These are phyloP conservation scores for Aspergillus tubingensis DNA, from an alignment of 2,329 filamentous ascomycete species.

Conservation along the genomic window DNA sequence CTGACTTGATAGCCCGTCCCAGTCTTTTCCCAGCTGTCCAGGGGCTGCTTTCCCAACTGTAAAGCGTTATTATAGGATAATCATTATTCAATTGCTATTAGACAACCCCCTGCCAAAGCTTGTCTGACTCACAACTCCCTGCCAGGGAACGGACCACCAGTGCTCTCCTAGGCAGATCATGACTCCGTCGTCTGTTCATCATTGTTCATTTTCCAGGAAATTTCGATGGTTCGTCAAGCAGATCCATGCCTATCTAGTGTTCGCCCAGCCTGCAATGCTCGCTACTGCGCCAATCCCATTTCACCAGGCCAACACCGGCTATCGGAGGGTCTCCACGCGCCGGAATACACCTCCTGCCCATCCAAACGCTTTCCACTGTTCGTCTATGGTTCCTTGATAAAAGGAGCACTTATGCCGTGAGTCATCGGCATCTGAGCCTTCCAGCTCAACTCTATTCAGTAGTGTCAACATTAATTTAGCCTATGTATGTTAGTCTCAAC, in stretches of 20 bases:
- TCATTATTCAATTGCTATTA: slow-evolving; percentile 10
- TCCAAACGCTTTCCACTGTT: background rate
- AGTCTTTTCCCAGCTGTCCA: background rate
- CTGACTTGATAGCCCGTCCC: background rate
- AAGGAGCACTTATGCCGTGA: background rate
- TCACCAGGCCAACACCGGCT: slow-evolving; percentile 1
- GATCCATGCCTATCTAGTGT: slow-evolving; percentile 13
- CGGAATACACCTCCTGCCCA: slow-evolving; percentile 1
- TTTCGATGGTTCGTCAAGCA: slow-evolving; percentile 9
- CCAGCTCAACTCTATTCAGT: background rate
- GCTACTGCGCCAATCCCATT: slow-evolving; percentile 14
- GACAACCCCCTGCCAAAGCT: background rate
- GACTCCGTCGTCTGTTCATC: background rate
- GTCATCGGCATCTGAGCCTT: background rate
- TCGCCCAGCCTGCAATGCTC: slow-evolving; percentile 8
- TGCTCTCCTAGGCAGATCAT: background rate
- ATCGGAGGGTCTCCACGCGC: slow-evolving; percentile 2
- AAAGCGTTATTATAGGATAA: slow-evolving; percentile 3
- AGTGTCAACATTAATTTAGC: slow-evolving; percentile 1
- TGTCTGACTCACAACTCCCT: background rate
- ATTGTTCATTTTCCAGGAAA: slow-evolving; percentile 8
- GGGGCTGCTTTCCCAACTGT: background rate
- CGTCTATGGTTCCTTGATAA: background rate
- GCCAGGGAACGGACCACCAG: background rate
- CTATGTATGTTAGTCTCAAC: background rate